These are phyloP conservation scores for Phytophthora podocarpi DNA, from an alignment of 352 stramenopile species.

Conservation along the genomic window DNA sequence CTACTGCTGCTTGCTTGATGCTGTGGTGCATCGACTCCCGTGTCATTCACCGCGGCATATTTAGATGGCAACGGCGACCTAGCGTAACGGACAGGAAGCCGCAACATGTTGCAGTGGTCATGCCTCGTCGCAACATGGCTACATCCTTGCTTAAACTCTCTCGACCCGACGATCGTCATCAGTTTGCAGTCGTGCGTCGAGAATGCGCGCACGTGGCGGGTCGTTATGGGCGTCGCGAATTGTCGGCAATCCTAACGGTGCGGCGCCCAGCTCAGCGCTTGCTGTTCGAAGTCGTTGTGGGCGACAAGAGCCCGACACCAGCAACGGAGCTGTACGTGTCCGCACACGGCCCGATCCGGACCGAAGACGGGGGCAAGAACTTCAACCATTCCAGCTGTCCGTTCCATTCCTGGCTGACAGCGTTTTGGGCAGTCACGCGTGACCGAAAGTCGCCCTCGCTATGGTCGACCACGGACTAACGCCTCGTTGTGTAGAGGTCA, in stretches of 20 bases:
- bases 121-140: slow-evolving; percentile 15
- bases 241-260: no score
- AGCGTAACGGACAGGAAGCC: slow-evolving; percentile 22
- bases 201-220: neutral
- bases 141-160: slow-evolving; percentile 10
- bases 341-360: neutral
- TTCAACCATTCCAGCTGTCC: slow-evolving; percentile 12
- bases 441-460: neutral
- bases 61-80: slow-evolving; percentile 10
- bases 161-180: slow-evolving; percentile 8
- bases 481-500: no score
- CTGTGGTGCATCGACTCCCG: no score
- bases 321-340: slow-evolving; percentile 4
- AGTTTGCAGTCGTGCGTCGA: slow-evolving; percentile 14
- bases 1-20: neutral
- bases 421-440: slow-evolving; percentile 6
- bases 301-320: slow-evolving; percentile 1
- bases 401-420: neutral
- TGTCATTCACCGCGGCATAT: no score
- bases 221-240: neutral
- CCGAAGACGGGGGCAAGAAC: neutral
- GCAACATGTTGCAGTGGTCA: slow-evolving; percentile 19
- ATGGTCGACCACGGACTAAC: neutral
- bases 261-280: slow-evolving; percentile 4
- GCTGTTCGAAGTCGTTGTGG: slow-evolving; percentile 9